A percentile compares a stretch with the other conserved stretches of the same genome.
Conservation (phyloP, 345 rosid genomes). For the Salix udensis region DNA sequence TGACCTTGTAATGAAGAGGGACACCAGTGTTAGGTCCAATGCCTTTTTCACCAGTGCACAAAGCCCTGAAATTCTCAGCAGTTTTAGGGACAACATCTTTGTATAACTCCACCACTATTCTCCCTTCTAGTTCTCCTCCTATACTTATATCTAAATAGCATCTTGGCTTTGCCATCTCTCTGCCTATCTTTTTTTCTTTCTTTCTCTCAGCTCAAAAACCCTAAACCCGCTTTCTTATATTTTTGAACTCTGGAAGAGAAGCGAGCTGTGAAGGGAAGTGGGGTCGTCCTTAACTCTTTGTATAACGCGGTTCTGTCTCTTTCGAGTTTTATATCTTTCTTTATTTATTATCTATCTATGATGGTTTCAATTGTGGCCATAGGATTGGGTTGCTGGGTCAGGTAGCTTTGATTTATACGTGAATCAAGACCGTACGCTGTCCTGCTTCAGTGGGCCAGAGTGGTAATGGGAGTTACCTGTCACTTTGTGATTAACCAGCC, state of each 20-base stretch:
- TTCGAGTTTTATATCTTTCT: no score
- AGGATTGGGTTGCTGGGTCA: background rate
- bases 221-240: constrained; percentile 9
- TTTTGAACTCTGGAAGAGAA: background rate
- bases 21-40: constrained; percentile 20
- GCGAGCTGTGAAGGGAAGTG: background rate
- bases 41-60: constrained; percentile 27
- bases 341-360: background rate
- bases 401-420: background rate
- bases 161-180: constrained; percentile 8
- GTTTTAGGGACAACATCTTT: constrained; percentile 21
- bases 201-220: background rate
- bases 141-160: constrained; percentile 12
- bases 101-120: constrained; percentile 18
- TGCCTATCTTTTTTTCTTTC: background rate
- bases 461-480: no score
- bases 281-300: background rate
- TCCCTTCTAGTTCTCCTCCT: constrained; percentile 14
- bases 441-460: no score
- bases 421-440: background rate
- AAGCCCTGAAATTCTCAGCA: constrained; percentile 25
- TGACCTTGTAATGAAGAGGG: constrained; percentile 25
- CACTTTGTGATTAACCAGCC: no score
- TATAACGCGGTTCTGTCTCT: background rate
- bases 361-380: background rate